A percentile compares a stretch with the other conserved stretches of the same genome.
phyloP scores from a whole-genome alignment of 1,284 basidiomycete species.

The Ceratobasidium sp. region DNA sequence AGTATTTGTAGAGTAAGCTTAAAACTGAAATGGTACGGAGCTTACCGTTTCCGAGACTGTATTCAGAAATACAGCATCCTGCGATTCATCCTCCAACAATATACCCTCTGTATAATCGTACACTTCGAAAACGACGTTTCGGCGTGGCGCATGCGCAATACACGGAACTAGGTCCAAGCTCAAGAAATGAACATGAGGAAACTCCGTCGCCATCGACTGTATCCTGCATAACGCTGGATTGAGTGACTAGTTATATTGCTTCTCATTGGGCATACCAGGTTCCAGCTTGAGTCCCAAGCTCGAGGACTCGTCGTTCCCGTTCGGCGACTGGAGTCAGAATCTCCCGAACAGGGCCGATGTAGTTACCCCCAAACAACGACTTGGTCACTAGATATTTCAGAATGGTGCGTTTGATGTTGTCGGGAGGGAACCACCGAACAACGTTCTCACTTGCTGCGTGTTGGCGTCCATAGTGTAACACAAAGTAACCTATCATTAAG shows the following conservation, averaged over 20 bases:
- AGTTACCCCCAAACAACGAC: conserved; percentile 8
- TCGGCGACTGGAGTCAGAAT: background rate
- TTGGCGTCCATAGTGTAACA: conserved; percentile 25
- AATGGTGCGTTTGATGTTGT: conserved; percentile 25
- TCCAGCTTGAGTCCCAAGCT: conserved; percentile 23
- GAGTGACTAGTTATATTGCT: background rate
- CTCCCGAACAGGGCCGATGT: conserved; percentile 4
- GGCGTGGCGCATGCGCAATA: conserved; percentile 11
- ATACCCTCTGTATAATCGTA: conserved; percentile 21
- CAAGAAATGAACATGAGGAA: conserved; percentile 24
- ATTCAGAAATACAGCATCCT: conserved; percentile 16
- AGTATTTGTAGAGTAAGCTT: background rate
- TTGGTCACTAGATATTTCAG: conserved; percentile 8
- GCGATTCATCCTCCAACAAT: conserved; percentile 12
- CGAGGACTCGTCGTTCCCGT: background rate
- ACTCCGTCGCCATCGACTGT: conserved; percentile 9
- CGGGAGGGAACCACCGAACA: conserved; percentile 26
- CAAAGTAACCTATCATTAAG: conserved; percentile 21
- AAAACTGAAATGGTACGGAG: background rate
- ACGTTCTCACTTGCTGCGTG: conserved; percentile 14
- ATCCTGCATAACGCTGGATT: background rate
- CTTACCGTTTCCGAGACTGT: background rate
- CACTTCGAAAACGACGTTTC: conserved; percentile 23
- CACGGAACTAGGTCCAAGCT: conserved; percentile 8
- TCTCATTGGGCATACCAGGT: conserved; percentile 12